Percentiles rank a stretch among this genome's conserved stretches.
These are phyloP conservation scores for Toxicodendron radicans DNA, from an alignment of 345 rosid genomes.

Conservation along the genomic window DNA sequence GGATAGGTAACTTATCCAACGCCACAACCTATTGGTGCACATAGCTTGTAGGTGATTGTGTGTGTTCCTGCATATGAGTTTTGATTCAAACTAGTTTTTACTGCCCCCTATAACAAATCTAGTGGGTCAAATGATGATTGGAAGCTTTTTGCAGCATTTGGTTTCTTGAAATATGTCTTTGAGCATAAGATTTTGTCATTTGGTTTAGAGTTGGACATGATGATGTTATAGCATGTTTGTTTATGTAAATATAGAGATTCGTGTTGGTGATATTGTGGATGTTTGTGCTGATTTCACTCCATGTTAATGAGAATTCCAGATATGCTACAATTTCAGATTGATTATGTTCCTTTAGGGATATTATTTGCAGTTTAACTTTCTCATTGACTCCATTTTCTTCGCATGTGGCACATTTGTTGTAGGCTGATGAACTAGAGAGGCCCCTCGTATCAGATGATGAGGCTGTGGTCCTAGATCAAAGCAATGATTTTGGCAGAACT, in stretches of 20 bases:
- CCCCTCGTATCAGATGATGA: conserved; percentile 67
- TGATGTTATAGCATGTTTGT: neutral
- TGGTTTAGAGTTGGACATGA: neutral
- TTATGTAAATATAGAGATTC: neutral
- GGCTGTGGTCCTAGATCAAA: conserved; percentile 39
- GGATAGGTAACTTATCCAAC: neutral
- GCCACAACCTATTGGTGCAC: neutral
- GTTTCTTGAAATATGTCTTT: neutral
- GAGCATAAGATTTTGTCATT: neutral
- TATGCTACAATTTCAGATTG: neutral
- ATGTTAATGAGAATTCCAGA: neutral
- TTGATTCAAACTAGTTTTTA: neutral
- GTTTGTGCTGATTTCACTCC: neutral
- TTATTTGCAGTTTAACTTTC: neutral
- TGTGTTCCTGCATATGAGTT: neutral
- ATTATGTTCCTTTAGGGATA: neutral
- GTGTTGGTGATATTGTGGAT: neutral
- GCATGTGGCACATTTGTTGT: neutral
- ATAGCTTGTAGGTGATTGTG: neutral
- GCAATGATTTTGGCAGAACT: conserved; percentile 52
- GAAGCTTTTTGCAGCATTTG: neutral
- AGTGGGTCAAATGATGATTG: neutral
- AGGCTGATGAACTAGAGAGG: conserved; percentile 71
- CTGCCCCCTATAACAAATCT: neutral
- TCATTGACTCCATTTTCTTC: neutral